A percentile compares a stretch with the other conserved stretches of the same genome.
Conservation (phyloP, 495 filamentous ascomycete genomes). For the Neurospora pannonica region DNA sequence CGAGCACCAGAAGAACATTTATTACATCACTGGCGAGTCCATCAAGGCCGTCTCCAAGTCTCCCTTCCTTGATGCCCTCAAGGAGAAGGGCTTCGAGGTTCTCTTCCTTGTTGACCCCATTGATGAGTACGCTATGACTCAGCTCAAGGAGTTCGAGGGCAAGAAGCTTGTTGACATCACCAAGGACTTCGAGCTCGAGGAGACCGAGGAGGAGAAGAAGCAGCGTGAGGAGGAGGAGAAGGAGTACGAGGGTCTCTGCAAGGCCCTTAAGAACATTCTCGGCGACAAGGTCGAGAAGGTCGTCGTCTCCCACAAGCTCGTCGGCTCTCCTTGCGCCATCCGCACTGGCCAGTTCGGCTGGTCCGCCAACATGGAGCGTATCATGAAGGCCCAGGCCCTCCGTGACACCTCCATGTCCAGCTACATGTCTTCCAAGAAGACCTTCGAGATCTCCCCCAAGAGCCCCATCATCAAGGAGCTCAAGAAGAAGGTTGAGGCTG, state of each 20-base stretch:
- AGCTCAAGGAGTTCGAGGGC: slow-evolving; percentile 98
- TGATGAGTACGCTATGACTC: slow-evolving; percentile 99
- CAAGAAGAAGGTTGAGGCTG: slow-evolving; percentile 93
- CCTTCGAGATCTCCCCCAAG: slow-evolving; percentile 99
- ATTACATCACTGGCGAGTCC: slow-evolving; percentile 99
- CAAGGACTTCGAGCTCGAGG: slow-evolving; percentile 99
- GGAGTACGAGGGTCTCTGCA: slow-evolving; percentile 88
- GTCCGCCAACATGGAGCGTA: slow-evolving; percentile 99
- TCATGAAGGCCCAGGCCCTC: slow-evolving; percentile 99
- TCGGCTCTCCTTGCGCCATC: slow-evolving; percentile 93
- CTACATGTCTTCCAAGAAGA: slow-evolving; percentile 99
- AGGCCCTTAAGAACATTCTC: slow-evolving; percentile 96
- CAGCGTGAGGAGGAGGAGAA: slow-evolving; percentile 94
- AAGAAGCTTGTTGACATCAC: slow-evolving; percentile 99
- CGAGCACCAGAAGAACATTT: slow-evolving; percentile 99
- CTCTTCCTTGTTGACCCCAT: slow-evolving; percentile 99
- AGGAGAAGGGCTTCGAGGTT: slow-evolving; percentile 99
- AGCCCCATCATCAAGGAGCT: slow-evolving; percentile 97
- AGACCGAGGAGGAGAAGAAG: slow-evolving; percentile 99
- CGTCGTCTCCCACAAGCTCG: slow-evolving; percentile 95
- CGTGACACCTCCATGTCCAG: slow-evolving; percentile 99
- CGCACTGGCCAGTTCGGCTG: slow-evolving; percentile 99
- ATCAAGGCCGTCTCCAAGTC: slow-evolving; percentile 97
- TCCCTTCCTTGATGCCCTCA: slow-evolving; percentile 96
- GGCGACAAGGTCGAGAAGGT: slow-evolving; percentile 99